Evolutionary conservation across 176 grass and related monocot genomes (phyloP).

Genomic region (Dactylis glomerata): DNA sequence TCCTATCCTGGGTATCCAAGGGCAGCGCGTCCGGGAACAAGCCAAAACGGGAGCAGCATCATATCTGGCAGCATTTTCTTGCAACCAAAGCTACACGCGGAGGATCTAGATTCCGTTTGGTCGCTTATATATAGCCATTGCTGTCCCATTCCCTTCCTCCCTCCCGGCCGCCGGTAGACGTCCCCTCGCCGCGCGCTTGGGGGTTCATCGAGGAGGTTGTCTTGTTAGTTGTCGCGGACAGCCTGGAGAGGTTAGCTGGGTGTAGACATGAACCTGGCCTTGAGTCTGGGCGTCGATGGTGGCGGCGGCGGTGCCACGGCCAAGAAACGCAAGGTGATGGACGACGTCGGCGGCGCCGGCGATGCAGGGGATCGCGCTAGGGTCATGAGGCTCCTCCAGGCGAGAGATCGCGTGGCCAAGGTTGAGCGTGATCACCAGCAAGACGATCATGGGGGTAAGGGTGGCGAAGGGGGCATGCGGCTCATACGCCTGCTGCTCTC

Average conservation of each 20-base stretch:
- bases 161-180: background rate
- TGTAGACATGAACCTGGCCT: conserved; percentile 45
- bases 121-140: conserved; percentile 21
- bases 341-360: background rate
- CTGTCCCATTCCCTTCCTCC: background rate
- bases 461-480: background rate
- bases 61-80: conserved; percentile 38
- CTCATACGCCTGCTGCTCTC: conserved; percentile 54
- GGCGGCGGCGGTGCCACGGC: background rate
- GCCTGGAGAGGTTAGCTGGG: background rate
- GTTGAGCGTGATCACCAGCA: background rate
- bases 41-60: conserved; percentile 39
- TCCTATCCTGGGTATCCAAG: conserved; percentile 47
- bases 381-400: conserved; percentile 37
- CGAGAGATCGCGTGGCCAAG: conserved; percentile 40
- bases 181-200: background rate
- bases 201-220: background rate
- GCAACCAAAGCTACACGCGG: conserved; percentile 43
- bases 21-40: conserved; percentile 18
- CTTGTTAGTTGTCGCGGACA: background rate
- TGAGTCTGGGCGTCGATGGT: conserved; percentile 44
- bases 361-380: background rate
- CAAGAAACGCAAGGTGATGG: conserved; percentile 39
- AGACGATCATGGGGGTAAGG: background rate
- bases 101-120: conserved; percentile 35